Evolutionary conservation across 78 protist species (phyloP).

Genomic region (Polysphondylium violaceum): DNA sequence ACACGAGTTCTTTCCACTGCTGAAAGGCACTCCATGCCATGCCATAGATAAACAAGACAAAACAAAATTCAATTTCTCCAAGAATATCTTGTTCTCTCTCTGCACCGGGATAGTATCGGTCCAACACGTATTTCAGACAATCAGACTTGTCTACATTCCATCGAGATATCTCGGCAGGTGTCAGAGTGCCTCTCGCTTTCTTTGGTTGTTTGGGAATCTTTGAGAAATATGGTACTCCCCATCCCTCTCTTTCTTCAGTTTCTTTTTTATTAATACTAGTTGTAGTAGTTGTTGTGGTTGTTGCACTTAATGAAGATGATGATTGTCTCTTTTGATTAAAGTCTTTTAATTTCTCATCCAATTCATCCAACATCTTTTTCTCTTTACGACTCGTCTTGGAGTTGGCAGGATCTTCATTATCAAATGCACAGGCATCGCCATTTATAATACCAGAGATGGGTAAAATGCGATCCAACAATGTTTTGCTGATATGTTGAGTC

Average conservation of each 20-base stretch:
- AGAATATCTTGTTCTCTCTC: constrained; percentile 5
- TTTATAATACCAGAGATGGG: constrained; percentile 51
- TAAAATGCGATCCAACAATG: neutral
- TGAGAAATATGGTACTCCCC: constrained; percentile 77
- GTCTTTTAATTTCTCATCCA: constrained; percentile 36
- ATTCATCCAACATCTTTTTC: constrained; percentile 11
- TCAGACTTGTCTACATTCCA: constrained; percentile 70
- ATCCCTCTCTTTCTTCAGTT: neutral
- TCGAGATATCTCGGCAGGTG: neutral
- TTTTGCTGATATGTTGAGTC: constrained; percentile 14
- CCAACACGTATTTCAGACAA: neutral
- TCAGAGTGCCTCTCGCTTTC: too few relatives aligned
- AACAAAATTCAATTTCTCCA: constrained; percentile 60
- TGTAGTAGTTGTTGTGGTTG: neutral
- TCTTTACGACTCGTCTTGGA: neutral
- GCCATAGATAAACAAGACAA: constrained; percentile 35
- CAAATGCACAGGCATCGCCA: constrained; percentile 56
- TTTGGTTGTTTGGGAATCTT: constrained; percentile 35
- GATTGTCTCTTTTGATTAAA: constrained; percentile 10
- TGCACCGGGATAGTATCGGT: constrained; percentile 31
- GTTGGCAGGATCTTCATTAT: neutral
- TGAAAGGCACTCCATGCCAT: constrained; percentile 37
- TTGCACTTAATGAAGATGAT: neutral
- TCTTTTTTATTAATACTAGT: neutral
- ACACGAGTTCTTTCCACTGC: constrained; percentile 46